A percentile compares a stretch with the other conserved stretches of the same genome.
Evolutionary conservation across 352 stramenopile species (phyloP).

Genomic region (Pythium folliculosum): DNA sequence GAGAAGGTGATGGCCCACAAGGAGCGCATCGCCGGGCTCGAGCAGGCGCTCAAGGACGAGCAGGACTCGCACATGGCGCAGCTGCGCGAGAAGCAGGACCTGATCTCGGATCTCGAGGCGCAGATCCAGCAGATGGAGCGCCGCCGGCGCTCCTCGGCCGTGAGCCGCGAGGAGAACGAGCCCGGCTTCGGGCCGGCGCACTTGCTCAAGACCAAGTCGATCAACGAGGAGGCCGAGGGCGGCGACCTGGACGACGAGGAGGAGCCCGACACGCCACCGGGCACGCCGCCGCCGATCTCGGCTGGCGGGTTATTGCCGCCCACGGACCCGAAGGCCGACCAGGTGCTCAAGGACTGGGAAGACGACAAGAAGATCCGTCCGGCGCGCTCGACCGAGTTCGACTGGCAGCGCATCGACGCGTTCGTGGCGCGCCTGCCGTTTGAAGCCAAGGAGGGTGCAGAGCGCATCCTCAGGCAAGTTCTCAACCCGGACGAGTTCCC

Average conservation of each 20-base stretch:
- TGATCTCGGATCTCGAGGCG: constrained; percentile 58
- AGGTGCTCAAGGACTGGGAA: constrained; percentile 70
- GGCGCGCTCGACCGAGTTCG: constrained; percentile 40
- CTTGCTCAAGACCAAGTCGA: constrained; percentile 35
- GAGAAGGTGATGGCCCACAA: constrained; percentile 70
- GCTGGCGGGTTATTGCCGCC: constrained; percentile 47
- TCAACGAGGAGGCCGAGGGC: constrained; percentile 30
- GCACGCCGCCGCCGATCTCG: constrained; percentile 74
- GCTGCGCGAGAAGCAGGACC: constrained; percentile 75
- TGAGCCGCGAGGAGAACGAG: constrained; percentile 40
- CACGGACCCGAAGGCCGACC: constrained; percentile 54
- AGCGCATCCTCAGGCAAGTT: constrained; percentile 59
- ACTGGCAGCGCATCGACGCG: constrained; percentile 42
- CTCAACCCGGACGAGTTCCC: constrained; percentile 48
- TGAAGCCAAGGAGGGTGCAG: constrained; percentile 62
- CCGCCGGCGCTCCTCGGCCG: constrained; percentile 49
- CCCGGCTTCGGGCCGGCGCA: constrained; percentile 57
- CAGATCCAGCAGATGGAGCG: constrained; percentile 68
- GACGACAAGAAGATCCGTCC: constrained; percentile 62
- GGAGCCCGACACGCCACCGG: constrained; percentile 67
- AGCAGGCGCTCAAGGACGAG: constrained; percentile 59
- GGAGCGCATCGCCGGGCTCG: constrained; percentile 55
- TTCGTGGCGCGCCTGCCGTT: constrained; percentile 72
- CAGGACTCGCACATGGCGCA: constrained; percentile 65
- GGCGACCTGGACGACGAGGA: constrained; percentile 34